Percentiles rank a stretch among this genome's conserved stretches.
Conservation (phyloP, 148 eudicot species). For the Rhododendron simsii region DNA sequence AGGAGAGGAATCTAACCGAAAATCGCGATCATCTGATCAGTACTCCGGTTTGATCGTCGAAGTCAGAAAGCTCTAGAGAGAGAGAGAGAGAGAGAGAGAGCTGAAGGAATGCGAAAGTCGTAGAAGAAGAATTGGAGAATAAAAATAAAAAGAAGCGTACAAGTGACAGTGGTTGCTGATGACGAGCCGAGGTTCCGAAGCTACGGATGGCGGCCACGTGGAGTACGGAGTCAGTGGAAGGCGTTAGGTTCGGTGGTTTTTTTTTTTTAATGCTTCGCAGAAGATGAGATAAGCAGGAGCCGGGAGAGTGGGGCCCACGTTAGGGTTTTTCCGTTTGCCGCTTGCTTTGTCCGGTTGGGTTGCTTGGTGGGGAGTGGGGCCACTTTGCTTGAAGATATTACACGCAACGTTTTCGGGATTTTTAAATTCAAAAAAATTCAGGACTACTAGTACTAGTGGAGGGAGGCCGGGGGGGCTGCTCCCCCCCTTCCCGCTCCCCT, state of each 20-base stretch:
- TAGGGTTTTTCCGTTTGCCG: neutral
- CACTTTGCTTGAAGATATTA: constrained; percentile 21
- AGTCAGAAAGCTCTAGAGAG: neutral
- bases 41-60: neutral
- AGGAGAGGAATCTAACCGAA: neutral
- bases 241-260: neutral
- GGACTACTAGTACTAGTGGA: too few relatives aligned
- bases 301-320: neutral
- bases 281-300: neutral
- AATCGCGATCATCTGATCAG: neutral
- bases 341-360: constrained; percentile 21
- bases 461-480: too few relatives aligned
- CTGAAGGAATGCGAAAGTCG: neutral
- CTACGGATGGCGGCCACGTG: constrained; percentile 14
- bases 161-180: constrained; percentile 1
- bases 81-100: neutral
- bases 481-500: too few relatives aligned
- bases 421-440: too few relatives aligned
- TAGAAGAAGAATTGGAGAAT: neutral
- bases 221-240: neutral
- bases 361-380: neutral
- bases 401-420: constrained; percentile 15
- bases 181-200: constrained; percentile 3
- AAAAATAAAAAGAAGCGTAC: constrained; percentile 7
- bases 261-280: neutral